Evolutionary conservation across 495 filamentous ascomycete genomes (phyloP).

Genomic region (Neurospora tetrasperma): DNA sequence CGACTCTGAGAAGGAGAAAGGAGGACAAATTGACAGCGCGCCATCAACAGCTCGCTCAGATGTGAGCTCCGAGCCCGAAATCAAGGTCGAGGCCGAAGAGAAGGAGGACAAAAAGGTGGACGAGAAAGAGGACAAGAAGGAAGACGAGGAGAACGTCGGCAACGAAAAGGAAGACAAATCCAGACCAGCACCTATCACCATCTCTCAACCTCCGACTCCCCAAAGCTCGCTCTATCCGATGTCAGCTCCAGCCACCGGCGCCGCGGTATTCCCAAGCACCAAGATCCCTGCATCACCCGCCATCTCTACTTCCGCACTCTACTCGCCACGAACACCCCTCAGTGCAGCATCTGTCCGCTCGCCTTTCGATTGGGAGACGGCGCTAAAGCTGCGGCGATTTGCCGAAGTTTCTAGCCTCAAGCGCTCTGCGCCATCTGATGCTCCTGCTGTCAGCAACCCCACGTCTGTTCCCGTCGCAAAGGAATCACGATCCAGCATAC

Average conservation of each 20-base stretch:
- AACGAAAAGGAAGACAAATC: slow-evolving; percentile 12
- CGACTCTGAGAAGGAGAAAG: slow-evolving; percentile 26
- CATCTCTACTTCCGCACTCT: slow-evolving; percentile 36
- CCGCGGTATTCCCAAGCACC: slow-evolving; percentile 38
- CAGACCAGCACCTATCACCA: slow-evolving; percentile 21
- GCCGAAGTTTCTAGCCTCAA: slow-evolving; percentile 26
- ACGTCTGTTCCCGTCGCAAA: slow-evolving; percentile 20
- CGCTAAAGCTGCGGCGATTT: slow-evolving; percentile 41
- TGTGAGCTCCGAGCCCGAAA: slow-evolving; percentile 45
- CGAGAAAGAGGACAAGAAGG: slow-evolving; percentile 12
- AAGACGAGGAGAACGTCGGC: background rate
- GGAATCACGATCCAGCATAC: slow-evolving; percentile 38
- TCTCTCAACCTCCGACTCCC: slow-evolving; percentile 30
- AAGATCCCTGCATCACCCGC: slow-evolving; percentile 53
- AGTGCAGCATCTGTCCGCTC: slow-evolving; percentile 47
- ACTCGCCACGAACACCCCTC: slow-evolving; percentile 35
- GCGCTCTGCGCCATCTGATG: slow-evolving; percentile 6
- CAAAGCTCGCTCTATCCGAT: slow-evolving; percentile 36
- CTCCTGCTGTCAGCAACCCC: background rate
- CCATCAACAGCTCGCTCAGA: slow-evolving; percentile 47
- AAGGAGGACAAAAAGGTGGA: slow-evolving; percentile 14
- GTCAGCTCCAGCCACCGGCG: slow-evolving; percentile 47
- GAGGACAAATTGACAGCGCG: slow-evolving; percentile 30
- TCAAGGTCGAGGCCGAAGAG: slow-evolving; percentile 26
- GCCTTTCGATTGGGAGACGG: slow-evolving; percentile 52